A percentile compares a stretch with the other conserved stretches of the same genome.
Conservation (phyloP, 371 early-diverging fungal genomes). For the Basidiobolus heterosporus region DNA sequence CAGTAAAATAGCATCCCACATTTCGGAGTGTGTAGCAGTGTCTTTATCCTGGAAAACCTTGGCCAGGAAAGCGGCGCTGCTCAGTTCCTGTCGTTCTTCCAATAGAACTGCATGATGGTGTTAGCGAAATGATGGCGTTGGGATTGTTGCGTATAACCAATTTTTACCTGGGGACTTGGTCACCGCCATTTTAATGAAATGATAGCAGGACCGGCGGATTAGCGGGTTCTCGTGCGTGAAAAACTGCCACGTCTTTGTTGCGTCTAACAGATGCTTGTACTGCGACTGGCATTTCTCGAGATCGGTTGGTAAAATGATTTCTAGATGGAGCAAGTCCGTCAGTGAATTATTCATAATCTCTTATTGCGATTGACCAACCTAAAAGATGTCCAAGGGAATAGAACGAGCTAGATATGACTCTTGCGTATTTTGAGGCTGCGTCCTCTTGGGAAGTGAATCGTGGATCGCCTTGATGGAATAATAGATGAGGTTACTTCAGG, state of each 20-base stretch:
- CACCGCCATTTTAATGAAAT: slow-evolving; percentile 16
- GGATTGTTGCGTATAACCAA: background rate
- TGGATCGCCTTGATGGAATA: slow-evolving; percentile 23
- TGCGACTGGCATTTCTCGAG: slow-evolving; percentile 8
- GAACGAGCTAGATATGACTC: slow-evolving; percentile 32
- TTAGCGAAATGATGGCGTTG: background rate
- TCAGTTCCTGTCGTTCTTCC: no score
- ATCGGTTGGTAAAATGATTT: background rate
- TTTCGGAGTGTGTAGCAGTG: slow-evolving; percentile 23
- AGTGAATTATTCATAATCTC: slow-evolving; percentile 4
- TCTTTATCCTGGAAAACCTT: slow-evolving; percentile 36
- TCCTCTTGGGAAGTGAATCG: slow-evolving; percentile 44
- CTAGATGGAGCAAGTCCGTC: slow-evolving; percentile 18
- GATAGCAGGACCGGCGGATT: slow-evolving; percentile 32
- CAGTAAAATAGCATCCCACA: slow-evolving; percentile 43
- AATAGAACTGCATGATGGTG: background rate
- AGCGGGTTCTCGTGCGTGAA: slow-evolving; percentile 18
- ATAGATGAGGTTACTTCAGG: no score
- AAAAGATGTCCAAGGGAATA: slow-evolving; percentile 30
- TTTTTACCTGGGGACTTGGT: slow-evolving; percentile 22
- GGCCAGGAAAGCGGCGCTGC: slow-evolving; percentile 14
- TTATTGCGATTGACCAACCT: slow-evolving; percentile 11
- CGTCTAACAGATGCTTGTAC: slow-evolving; percentile 27
- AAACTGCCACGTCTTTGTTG: slow-evolving; percentile 26
- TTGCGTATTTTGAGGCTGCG: slow-evolving; percentile 34